Conservation (phyloP, 148 eudicot species). For the Rhododendron henanense region DNA sequence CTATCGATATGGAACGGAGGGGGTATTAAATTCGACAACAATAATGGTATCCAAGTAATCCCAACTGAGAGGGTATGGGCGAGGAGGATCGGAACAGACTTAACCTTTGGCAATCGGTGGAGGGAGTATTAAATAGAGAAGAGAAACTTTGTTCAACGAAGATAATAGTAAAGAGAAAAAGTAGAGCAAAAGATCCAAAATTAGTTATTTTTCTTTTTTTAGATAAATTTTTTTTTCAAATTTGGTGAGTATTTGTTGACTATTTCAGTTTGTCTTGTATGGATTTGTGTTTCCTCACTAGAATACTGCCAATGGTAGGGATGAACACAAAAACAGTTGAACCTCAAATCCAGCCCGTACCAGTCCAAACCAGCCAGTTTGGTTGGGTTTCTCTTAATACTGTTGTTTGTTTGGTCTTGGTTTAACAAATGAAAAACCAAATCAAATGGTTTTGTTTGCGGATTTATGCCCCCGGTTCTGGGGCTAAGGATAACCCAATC, state of each 20-base stretch:
- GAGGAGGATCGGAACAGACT: neutral
- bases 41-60: neutral
- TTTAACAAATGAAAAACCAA: no score
- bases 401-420: no score
- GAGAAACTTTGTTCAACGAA: neutral
- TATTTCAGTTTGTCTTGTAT: neutral
- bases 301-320: neutral
- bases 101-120: neutral
- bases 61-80: neutral
- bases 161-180: neutral
- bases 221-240: neutral
- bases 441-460: no score
- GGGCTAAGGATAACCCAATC: no score
- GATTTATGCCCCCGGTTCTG: no score
- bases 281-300: neutral
- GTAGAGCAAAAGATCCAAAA: neutral
- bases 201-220: neutral
- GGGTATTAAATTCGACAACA: neutral
- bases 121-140: neutral
- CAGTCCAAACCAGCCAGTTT: no score
- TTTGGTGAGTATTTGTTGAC: neutral
- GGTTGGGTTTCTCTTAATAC: no score
- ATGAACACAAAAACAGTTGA: no score
- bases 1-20: neutral
- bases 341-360: no score